A percentile compares a stretch with the other conserved stretches of the same genome.
Evolutionary conservation across 2,329 filamentous ascomycete species (phyloP).

Genomic region (Neofusicoccum kwambonambiense): DNA sequence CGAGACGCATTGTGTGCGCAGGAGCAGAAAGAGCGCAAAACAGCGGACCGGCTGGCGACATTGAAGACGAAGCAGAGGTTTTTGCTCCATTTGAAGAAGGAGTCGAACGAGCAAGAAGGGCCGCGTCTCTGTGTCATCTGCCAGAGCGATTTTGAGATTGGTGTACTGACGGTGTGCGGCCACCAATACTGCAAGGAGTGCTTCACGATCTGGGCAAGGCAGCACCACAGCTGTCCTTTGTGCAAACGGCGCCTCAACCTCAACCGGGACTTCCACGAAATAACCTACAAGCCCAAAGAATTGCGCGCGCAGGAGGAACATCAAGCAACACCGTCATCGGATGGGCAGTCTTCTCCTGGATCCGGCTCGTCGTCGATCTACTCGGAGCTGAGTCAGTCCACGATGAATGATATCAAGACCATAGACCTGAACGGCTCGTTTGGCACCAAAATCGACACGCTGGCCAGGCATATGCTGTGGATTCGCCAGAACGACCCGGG

Average conservation of each 20-base stretch:
- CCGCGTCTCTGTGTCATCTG: slow-evolving; percentile 81
- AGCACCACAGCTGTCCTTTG: slow-evolving; percentile 74
- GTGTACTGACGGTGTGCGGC: slow-evolving; percentile 81
- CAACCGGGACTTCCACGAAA: slow-evolving; percentile 72
- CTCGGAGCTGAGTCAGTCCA: slow-evolving; percentile 67
- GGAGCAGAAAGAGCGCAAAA: slow-evolving; percentile 48
- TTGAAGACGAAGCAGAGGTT: slow-evolving; percentile 76
- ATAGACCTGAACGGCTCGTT: slow-evolving; percentile 74
- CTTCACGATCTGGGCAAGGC: slow-evolving; percentile 73
- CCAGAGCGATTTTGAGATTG: slow-evolving; percentile 70
- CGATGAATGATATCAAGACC: slow-evolving; percentile 76
- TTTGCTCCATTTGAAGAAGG: slow-evolving; percentile 60
- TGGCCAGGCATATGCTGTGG: slow-evolving; percentile 74
- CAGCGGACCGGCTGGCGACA: slow-evolving; percentile 59
- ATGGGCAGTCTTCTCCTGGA: background rate
- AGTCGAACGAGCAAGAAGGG: slow-evolving; percentile 57
- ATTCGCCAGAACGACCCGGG: slow-evolving; percentile 79
- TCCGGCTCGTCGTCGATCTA: slow-evolving; percentile 60
- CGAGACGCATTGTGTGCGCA: slow-evolving; percentile 45
- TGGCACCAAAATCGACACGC: slow-evolving; percentile 84
- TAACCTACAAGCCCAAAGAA: slow-evolving; percentile 75
- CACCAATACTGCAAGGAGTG: slow-evolving; percentile 93
- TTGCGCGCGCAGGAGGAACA: slow-evolving; percentile 65
- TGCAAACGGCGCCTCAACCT: slow-evolving; percentile 70
- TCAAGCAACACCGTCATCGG: slow-evolving; percentile 20